Evolutionary conservation across 2,329 filamentous ascomycete genomes (phyloP).

Genomic region (Beauveria sp.): DNA sequence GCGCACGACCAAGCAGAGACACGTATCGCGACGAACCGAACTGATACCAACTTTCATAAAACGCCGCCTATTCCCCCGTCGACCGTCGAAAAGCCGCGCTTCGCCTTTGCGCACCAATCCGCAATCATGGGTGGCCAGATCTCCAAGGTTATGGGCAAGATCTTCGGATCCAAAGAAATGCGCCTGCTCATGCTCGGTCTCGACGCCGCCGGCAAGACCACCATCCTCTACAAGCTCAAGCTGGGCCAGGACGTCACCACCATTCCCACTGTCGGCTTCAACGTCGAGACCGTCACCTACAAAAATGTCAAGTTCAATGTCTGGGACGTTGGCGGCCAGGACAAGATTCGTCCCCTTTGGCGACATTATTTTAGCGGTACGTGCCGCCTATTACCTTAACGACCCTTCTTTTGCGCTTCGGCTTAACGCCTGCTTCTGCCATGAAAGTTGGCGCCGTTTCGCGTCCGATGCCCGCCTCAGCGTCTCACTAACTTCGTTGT

Average conservation of each 20-base stretch:
- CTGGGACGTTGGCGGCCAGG: slow-evolving; percentile 97
- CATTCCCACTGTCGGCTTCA: slow-evolving; percentile 97
- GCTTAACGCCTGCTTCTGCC: background rate
- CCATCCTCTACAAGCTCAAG: slow-evolving; percentile 98
- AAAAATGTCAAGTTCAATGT: slow-evolving; percentile 99
- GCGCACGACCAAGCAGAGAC: background rate
- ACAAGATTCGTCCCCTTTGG: slow-evolving; percentile 97
- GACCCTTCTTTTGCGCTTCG: background rate
- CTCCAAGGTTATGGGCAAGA: slow-evolving; percentile 96
- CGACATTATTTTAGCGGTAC: slow-evolving; percentile 88
- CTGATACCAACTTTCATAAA: background rate
- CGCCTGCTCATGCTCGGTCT: slow-evolving; percentile 95
- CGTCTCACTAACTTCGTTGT: background rate
- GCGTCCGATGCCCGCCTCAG: background rate
- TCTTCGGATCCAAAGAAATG: slow-evolving; percentile 99
- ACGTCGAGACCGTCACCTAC: slow-evolving; percentile 97
- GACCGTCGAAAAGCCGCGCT: background rate
- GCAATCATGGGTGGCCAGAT: slow-evolving; percentile 81
- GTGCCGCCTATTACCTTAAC: background rate
- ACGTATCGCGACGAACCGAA: background rate
- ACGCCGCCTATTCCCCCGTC: slow-evolving; percentile 1
- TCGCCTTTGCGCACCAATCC: slow-evolving; percentile 11
- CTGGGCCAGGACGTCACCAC: slow-evolving; percentile 96
- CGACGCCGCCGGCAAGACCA: slow-evolving; percentile 97
- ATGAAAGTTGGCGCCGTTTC: background rate